Evolutionary conservation across 2,329 filamentous ascomycete genomes (phyloP).

Genomic region (Thielaviopsis populi): DNA sequence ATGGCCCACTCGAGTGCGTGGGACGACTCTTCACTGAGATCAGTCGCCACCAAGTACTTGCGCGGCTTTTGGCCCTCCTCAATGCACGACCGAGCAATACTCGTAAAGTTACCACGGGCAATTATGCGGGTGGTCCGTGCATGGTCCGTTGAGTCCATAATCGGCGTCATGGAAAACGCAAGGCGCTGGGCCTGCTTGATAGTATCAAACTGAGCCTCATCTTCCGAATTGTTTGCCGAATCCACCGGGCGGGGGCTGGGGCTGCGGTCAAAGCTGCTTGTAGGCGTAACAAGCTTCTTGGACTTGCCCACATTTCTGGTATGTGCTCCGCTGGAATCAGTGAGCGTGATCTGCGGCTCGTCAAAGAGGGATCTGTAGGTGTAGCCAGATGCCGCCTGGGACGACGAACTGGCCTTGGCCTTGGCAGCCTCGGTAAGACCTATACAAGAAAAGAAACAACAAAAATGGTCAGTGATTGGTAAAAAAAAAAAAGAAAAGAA

Average conservation of each 20-base stretch:
- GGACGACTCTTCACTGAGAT: slow-evolving; percentile 83
- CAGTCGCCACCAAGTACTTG: slow-evolving; percentile 90
- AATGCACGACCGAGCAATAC: slow-evolving; percentile 62
- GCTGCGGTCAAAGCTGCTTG: slow-evolving; percentile 66
- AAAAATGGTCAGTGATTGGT: not conserved
- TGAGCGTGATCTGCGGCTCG: slow-evolving; percentile 52
- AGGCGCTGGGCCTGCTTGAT: slow-evolving; percentile 80
- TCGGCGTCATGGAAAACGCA: slow-evolving; percentile 62
- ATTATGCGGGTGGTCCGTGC: slow-evolving; percentile 80
- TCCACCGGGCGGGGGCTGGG: slow-evolving; percentile 30
- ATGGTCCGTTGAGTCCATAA: slow-evolving; percentile 58
- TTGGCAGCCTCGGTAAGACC: slow-evolving; percentile 10
- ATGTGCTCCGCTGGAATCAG: slow-evolving; percentile 42
- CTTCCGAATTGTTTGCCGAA: slow-evolving; percentile 63
- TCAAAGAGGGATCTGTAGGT: slow-evolving; percentile 49
- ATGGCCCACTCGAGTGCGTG: slow-evolving; percentile 97
- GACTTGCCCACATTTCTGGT: slow-evolving; percentile 19
- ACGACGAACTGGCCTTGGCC: not conserved
- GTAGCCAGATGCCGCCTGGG: slow-evolving; percentile 28
- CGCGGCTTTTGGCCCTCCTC: slow-evolving; percentile 64
- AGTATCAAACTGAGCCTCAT: slow-evolving; percentile 69
- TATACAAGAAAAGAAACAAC: not conserved
- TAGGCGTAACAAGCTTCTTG: slow-evolving; percentile 56
- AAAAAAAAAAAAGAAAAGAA: not conserved
- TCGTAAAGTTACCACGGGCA: slow-evolving; percentile 69